Percentiles rank a stretch among this genome's conserved stretches.
Evolutionary conservation across 305 asterid genomes (phyloP).

Genomic region (Striga hermonthica): DNA sequence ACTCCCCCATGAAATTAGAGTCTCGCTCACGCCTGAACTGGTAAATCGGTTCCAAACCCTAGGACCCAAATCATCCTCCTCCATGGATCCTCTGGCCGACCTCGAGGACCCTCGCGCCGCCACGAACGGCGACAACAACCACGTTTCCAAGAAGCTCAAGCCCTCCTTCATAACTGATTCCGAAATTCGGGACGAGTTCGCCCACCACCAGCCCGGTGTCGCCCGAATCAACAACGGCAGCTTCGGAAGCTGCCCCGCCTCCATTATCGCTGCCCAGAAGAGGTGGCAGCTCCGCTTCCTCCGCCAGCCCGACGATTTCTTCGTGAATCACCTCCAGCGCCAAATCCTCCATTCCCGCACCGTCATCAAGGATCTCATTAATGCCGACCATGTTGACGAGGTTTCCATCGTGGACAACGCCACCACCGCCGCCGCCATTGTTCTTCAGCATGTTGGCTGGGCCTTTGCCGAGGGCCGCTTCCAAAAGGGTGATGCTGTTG

Average conservation of each 20-base stretch:
- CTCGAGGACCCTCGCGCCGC: slow-evolving; percentile 44
- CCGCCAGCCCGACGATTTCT: slow-evolving; percentile 87
- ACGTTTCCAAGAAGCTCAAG: slow-evolving; percentile 54
- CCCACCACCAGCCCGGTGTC: slow-evolving; percentile 66
- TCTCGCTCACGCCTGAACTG: neutral
- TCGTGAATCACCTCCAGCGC: slow-evolving; percentile 69
- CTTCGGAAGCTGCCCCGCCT: slow-evolving; percentile 91
- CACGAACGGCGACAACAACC: slow-evolving; percentile 50
- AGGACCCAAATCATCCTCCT: slow-evolving; percentile 21
- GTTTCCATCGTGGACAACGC: slow-evolving; percentile 93
- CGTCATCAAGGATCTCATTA: slow-evolving; percentile 59
- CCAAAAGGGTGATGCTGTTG: slow-evolving; percentile 82
- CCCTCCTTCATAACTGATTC: slow-evolving; percentile 52
- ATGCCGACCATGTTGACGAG: slow-evolving; percentile 78
- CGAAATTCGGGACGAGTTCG: slow-evolving; percentile 62
- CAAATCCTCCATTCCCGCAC: slow-evolving; percentile 66
- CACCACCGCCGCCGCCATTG: slow-evolving; percentile 93
- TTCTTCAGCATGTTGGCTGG: slow-evolving; percentile 89
- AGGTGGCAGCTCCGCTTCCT: slow-evolving; percentile 79
- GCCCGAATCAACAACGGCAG: slow-evolving; percentile 93
- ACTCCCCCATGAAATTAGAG: neutral
- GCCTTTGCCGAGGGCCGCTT: slow-evolving; percentile 74
- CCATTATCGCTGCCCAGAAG: slow-evolving; percentile 79
- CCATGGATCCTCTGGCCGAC: slow-evolving; percentile 36
- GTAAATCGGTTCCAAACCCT: slow-evolving; percentile 33